Percentiles rank a stretch among this genome's conserved stretches.
Evolutionary conservation across 2,329 filamentous ascomycete species (phyloP).

Genomic region (Ascochyta lentis): DNA sequence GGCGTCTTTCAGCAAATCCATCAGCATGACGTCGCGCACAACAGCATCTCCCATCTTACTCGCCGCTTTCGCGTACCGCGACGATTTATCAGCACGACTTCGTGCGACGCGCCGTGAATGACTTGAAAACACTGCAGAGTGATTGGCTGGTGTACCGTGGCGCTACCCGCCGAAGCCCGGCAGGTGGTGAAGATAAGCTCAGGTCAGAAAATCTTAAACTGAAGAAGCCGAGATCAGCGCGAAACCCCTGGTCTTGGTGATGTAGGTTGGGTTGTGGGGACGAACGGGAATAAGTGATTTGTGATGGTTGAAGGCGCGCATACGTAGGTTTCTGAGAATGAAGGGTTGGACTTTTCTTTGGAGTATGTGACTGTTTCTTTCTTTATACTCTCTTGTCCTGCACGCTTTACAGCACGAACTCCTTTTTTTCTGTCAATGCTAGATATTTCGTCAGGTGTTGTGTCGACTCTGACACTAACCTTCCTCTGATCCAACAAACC

Average conservation of each 20-base stretch:
- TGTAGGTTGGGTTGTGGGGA: slow-evolving; percentile 6
- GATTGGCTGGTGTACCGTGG: not conserved
- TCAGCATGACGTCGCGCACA: not conserved
- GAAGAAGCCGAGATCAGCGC: slow-evolving; percentile 2
- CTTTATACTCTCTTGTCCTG: not conserved
- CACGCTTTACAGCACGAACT: not conserved
- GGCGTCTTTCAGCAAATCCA: not conserved
- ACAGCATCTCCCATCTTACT: slow-evolving; percentile 1
- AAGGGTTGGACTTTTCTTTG: not conserved
- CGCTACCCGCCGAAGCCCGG: not conserved
- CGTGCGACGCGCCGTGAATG: slow-evolving; percentile 1
- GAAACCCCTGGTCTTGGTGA: not conserved
- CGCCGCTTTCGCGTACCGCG: not conserved
- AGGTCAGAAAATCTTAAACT: slow-evolving; percentile 8
- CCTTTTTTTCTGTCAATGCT: not conserved
- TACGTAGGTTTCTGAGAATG: slow-evolving; percentile 8
- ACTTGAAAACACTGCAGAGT: not conserved
- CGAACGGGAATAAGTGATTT: slow-evolving; percentile 2
- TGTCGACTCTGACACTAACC: not conserved
- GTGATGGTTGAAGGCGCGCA: not conserved
- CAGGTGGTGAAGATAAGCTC: slow-evolving; percentile 11
- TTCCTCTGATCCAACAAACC: not conserved
- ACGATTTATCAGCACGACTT: slow-evolving; percentile 5
- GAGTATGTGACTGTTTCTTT: not conserved
- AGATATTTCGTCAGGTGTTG: not conserved